phyloP scores from a whole-genome alignment of 768 basidiomycete species.

The Suillus ampliporus region DNA sequence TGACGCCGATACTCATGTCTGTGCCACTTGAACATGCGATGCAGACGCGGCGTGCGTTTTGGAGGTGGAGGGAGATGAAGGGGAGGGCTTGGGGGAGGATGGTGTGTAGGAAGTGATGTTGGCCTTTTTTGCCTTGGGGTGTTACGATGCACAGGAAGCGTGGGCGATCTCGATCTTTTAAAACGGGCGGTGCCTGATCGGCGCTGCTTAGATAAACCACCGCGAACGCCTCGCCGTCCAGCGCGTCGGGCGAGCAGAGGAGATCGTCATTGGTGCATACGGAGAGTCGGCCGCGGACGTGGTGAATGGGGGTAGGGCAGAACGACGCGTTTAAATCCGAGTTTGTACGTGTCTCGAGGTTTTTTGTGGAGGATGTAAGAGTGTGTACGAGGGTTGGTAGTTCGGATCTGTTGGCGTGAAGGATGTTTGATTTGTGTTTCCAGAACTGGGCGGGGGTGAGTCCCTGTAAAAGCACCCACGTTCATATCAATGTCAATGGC shows the following conservation, averaged over 20 bases:
- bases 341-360: background rate
- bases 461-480: conserved; percentile 53
- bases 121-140: conserved; percentile 58
- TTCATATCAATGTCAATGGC: background rate
- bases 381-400: conserved; percentile 45
- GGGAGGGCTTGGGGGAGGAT: conserved; percentile 54
- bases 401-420: conserved; percentile 51
- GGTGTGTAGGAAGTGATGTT: conserved; percentile 50
- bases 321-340: background rate
- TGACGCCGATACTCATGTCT: conserved; percentile 69
- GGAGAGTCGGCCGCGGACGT: conserved; percentile 46
- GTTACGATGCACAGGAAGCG: conserved; percentile 32
- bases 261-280: conserved; percentile 43
- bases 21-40: conserved; percentile 62
- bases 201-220: conserved; percentile 23
- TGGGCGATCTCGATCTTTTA: conserved; percentile 4
- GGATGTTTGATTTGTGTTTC: conserved; percentile 54
- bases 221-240: conserved; percentile 14
- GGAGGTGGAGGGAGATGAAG: conserved; percentile 51
- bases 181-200: background rate
- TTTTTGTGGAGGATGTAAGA: conserved; percentile 16
- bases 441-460: conserved; percentile 79
- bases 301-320: conserved; percentile 23
- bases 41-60: conserved; percentile 44
- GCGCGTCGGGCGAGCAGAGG: conserved; percentile 7